These are phyloP conservation scores for Obelidium mucronatum DNA, from an alignment of 192 early-diverging fungal genomes.

Conservation along the genomic window DNA sequence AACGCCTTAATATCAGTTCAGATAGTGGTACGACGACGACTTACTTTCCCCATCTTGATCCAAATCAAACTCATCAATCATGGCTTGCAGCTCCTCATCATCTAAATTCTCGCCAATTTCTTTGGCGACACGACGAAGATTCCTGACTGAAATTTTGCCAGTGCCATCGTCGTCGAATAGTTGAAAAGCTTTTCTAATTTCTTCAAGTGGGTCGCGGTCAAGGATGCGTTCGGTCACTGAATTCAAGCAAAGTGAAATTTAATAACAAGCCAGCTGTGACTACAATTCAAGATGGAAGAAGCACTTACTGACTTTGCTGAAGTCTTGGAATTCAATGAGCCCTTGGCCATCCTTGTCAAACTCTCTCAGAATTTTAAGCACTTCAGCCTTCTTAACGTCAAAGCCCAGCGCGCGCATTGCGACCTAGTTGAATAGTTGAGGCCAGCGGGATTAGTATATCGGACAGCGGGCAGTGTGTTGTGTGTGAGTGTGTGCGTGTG, in stretches of 20 bases:
- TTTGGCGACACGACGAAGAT: conserved; percentile 75
- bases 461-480: background rate
- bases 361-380: conserved; percentile 72
- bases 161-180: conserved; percentile 79
- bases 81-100: conserved; percentile 84
- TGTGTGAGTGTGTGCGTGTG: background rate
- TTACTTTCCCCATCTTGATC: conserved; percentile 83
- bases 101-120: conserved; percentile 83
- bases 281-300: background rate
- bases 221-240: conserved; percentile 71
- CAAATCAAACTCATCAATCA: conserved; percentile 92
- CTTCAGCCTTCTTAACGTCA: conserved; percentile 82
- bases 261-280: background rate
- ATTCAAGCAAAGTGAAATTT: background rate
- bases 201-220: conserved; percentile 79
- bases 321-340: conserved; percentile 72
- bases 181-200: conserved; percentile 82
- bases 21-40: conserved; percentile 2
- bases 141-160: conserved; percentile 69
- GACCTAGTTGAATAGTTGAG: conserved; percentile 51
- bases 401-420: conserved; percentile 87
- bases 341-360: conserved; percentile 64
- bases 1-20: background rate
- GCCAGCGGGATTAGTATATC: background rate
- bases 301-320: conserved; percentile 68